Evolutionary conservation across 139 green algal genomes (phyloP).

Genomic region (Asterochloris sp.): DNA sequence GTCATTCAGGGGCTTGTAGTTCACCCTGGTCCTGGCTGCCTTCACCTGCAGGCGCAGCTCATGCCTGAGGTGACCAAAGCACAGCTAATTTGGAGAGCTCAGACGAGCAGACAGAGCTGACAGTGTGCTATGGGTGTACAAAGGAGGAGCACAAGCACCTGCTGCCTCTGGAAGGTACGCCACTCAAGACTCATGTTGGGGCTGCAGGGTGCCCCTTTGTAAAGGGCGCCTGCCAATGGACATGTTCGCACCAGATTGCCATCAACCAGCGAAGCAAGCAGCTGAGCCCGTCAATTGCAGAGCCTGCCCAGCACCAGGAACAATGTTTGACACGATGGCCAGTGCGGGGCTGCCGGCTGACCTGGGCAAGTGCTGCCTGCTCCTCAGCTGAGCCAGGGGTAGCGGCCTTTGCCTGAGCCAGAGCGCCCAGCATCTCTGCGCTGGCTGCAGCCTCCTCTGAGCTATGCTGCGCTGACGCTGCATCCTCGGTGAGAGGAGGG

Average conservation of each 20-base stretch:
- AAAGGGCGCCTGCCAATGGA: no score
- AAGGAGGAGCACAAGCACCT: no score
- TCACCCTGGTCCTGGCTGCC: neutral
- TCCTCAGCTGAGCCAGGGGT: slow-evolving; percentile 1
- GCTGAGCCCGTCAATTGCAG: neutral
- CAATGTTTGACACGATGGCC: neutral
- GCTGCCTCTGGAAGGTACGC: no score
- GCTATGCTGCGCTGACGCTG: slow-evolving; percentile 2
- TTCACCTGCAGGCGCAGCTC: neutral
- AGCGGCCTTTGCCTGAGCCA: neutral
- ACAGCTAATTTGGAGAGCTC: neutral
- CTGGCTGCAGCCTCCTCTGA: neutral
- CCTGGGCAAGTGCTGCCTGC: slow-evolving; percentile 3
- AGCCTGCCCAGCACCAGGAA: neutral
- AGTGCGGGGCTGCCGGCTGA: neutral
- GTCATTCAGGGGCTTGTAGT: slow-evolving; percentile 8
- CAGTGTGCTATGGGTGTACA: no score
- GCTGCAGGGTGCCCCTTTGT: no score
- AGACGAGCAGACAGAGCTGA: no score
- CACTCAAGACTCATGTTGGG: no score
- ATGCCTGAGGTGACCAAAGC: neutral
- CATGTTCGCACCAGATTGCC: no score
- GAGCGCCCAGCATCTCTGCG: slow-evolving; percentile 9
- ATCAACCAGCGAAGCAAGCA: no score
- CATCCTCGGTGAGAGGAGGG: neutral